phyloP scores from a whole-genome alignment of 441 rosid species.

The Flueggea neowawraea region DNA sequence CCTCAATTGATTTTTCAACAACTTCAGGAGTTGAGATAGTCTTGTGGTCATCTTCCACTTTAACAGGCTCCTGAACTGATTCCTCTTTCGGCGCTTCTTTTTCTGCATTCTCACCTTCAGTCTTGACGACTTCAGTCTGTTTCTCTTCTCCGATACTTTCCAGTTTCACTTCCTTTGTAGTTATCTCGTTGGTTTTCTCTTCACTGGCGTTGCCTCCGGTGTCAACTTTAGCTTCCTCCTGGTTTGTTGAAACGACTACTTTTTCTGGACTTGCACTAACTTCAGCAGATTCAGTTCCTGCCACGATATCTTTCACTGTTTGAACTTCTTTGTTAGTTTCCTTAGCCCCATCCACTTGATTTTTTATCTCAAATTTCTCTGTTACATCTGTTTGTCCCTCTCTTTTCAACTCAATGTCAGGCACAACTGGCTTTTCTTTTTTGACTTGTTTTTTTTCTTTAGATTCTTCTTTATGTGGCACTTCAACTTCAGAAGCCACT shows the following conservation, averaged over 20 bases:
- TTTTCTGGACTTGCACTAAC: not conserved
- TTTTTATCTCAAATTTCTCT: slow-evolving; percentile 10
- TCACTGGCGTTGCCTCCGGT: not conserved
- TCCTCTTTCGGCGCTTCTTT: slow-evolving; percentile 11
- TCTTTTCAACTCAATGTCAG: slow-evolving; percentile 5
- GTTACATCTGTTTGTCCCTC: slow-evolving; percentile 8
- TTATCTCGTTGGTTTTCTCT: slow-evolving; percentile 10
- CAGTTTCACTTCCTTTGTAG: slow-evolving; percentile 5
- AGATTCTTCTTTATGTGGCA: not conserved
- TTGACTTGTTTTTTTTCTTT: not conserved
- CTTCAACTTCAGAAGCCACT: not conserved
- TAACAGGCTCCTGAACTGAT: slow-evolving; percentile 1
- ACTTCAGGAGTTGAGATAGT: slow-evolving; percentile 9
- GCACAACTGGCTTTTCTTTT: not conserved
- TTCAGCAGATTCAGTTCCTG: slow-evolving; percentile 3
- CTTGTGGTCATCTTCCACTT: slow-evolving; percentile 9
- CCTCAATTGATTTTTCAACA: slow-evolving; percentile 8
- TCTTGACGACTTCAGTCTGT: not conserved
- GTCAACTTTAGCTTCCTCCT: slow-evolving; percentile 3
- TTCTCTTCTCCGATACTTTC: slow-evolving; percentile 7
- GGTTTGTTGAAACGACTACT: not conserved
- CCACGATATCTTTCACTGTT: slow-evolving; percentile 10
- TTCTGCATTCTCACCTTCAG: slow-evolving; percentile 1
- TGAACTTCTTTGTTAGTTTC: slow-evolving; percentile 17
- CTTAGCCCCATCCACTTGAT: slow-evolving; percentile 6